These are phyloP conservation scores for Eragrostis nindensis DNA, from an alignment of 176 grass and related monocot species.

Conservation along the genomic window DNA sequence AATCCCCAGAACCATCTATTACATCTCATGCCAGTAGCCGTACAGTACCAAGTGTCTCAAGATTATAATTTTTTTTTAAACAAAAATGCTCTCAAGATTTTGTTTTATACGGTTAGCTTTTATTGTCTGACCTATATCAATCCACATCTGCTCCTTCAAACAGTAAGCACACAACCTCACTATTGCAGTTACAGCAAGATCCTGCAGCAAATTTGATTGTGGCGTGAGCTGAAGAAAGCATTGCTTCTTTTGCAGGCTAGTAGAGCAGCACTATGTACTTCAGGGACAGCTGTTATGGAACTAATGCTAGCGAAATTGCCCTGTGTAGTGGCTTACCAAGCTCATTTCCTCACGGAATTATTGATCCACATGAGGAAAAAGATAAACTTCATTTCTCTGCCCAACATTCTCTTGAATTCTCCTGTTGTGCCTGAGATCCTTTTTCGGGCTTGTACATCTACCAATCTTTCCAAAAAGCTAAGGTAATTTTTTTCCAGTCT, in stretches of 20 bases:
- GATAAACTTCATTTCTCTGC: slow-evolving; percentile 88
- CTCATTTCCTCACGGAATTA: slow-evolving; percentile 89
- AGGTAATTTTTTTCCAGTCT: slow-evolving; percentile 52
- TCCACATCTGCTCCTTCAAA: neutral
- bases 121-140: slow-evolving; percentile 15
- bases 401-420: slow-evolving; percentile 90
- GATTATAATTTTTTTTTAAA: no score
- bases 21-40: slow-evolving; percentile 1
- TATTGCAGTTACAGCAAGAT: slow-evolving; percentile 22
- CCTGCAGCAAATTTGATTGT: slow-evolving; percentile 21
- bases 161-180: neutral
- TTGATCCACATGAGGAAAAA: slow-evolving; percentile 76
- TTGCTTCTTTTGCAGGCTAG: slow-evolving; percentile 73
- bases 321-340: slow-evolving; percentile 82
- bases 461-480: slow-evolving; percentile 62
- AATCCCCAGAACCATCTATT: neutral
- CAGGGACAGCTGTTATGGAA: slow-evolving; percentile 93
- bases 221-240: slow-evolving; percentile 17
- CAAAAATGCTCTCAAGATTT: slow-evolving; percentile 18
- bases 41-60: slow-evolving; percentile 3
- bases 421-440: slow-evolving; percentile 83
- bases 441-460: slow-evolving; percentile 64
- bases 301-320: slow-evolving; percentile 75
- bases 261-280: slow-evolving; percentile 91
- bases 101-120: neutral